Evolutionary conservation across 345 rosid species (phyloP), one percentile per base, ranked within the genome.

Genomic region (Lagerstroemia speciosa): DNA sequence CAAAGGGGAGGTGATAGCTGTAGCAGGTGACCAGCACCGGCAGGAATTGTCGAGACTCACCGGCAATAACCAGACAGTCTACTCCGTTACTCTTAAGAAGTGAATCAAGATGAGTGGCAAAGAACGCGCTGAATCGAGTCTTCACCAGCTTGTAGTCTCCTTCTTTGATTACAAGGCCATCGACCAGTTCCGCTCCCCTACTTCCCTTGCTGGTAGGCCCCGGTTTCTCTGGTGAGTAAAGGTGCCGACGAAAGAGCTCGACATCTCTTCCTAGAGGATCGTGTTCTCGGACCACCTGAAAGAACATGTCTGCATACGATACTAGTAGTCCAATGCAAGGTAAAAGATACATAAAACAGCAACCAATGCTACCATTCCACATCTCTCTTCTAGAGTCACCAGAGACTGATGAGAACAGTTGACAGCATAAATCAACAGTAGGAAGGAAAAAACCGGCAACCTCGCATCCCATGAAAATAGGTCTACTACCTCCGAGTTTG

Each of bases 121-220:
- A 87, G 81, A 89, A 93, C 1, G 96, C 96, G n/a, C 96, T 86
- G 74, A 93, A 91, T 45, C 93, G 89, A 0, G 85, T 89, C 85
- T 91, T 93, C 74, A 87, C 91, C 70, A 90, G 33, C 81, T 89
- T 90, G 71, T 93, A 90, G 57, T 93, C 98, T 40, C 84, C 89
- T 77, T 83, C 89, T 76, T 74, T 78, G 71, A 89, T 90, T 62
- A 50, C 78, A 70, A 90, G 78, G 43, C 97, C 96, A 74, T 93
- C 86, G 5, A 81, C 92, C 52, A 93, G 78, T 27, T 84, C 81
- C 5, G 96, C 86, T 12, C 98, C 98, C 0, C 14, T 40, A 5
- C 76, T 81, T 68, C 89, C 96, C 77, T 87, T 87, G 3, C 78
- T 67, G 36, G 67, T 65, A 17, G 95, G 97, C 26, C 94, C 94